phyloP scores from a whole-genome alignment of 352 stramenopile genomes.

The Aphanomyces astaci region DNA sequence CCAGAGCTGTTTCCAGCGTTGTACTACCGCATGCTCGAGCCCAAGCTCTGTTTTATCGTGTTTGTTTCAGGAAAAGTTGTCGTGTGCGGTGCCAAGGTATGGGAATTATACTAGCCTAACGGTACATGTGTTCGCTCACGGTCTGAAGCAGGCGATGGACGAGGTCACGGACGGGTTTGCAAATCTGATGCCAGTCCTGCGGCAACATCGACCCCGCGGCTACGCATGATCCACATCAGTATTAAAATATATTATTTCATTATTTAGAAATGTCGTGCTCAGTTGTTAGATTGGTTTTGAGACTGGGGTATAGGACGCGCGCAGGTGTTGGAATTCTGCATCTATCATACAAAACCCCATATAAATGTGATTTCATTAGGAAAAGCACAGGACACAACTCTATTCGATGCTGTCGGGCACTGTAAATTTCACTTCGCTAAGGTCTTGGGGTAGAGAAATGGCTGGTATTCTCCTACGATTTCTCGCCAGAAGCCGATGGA shows the following conservation, averaged over 20 bases:
- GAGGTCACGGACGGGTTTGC: slow-evolving; percentile 12
- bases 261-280: too few species aligned
- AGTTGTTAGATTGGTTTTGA: too few species aligned
- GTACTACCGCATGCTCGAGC: slow-evolving; percentile 96
- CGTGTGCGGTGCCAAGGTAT: slow-evolving; percentile 86
- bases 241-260: not conserved
- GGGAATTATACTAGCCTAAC: too few species aligned
- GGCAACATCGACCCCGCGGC: not conserved
- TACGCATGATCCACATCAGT: not conserved
- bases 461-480: slow-evolving; percentile 4
- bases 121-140: not conserved
- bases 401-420: slow-evolving; percentile 10
- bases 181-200: slow-evolving; percentile 9
- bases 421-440: slow-evolving; percentile 4
- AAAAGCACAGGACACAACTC: too few species aligned
- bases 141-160: not conserved
- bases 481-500: not conserved
- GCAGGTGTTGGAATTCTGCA: not conserved
- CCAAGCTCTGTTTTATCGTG: slow-evolving; percentile 96
- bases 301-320: not conserved
- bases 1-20: slow-evolving; percentile 98
- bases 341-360: too few species aligned
- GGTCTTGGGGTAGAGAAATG: slow-evolving; percentile 8
- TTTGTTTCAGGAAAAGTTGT: slow-evolving; percentile 99
- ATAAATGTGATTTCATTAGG: too few species aligned